These are phyloP conservation scores for Geotrichum restrictum DNA, from an alignment of 1,139 yeast genomes.

Conservation along the genomic window DNA sequence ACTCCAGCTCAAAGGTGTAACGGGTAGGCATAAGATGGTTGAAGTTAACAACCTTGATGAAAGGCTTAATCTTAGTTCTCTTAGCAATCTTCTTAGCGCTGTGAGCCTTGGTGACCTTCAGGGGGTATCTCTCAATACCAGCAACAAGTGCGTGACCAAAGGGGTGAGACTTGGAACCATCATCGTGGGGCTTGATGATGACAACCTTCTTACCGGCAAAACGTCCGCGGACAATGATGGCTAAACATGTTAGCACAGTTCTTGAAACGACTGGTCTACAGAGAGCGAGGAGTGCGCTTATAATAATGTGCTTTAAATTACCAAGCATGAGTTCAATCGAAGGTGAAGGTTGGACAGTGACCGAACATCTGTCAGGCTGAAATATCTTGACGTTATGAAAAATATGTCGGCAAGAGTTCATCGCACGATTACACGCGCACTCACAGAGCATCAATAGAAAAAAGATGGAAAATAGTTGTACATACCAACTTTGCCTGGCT, in stretches of 20 bases:
- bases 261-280: too few relatives aligned
- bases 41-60: slow-evolving; percentile 98
- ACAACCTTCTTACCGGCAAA: slow-evolving; percentile 99
- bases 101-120: slow-evolving; percentile 92
- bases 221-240: slow-evolving; percentile 99
- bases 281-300: too few relatives aligned
- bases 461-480: slow-evolving; percentile 28
- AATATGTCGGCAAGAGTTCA: too few relatives aligned
- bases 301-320: too few relatives aligned
- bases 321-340: too few relatives aligned
- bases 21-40: slow-evolving; percentile 99
- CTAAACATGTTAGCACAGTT: slow-evolving; percentile 41
- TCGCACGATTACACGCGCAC: neutral
- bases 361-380: too few relatives aligned
- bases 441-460: neutral
- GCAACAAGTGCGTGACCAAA: slow-evolving; percentile 99
- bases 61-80: slow-evolving; percentile 98
- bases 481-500: slow-evolving; percentile 99
- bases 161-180: slow-evolving; percentile 97
- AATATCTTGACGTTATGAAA: too few relatives aligned
- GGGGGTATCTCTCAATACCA: slow-evolving; percentile 98
- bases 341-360: too few relatives aligned
- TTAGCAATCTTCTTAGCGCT: slow-evolving; percentile 95
- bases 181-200: slow-evolving; percentile 97
- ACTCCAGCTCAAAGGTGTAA: slow-evolving; percentile 95